Conservation (phyloP, 306 rosid genomes). For the Lagenaria siceraria region DNA sequence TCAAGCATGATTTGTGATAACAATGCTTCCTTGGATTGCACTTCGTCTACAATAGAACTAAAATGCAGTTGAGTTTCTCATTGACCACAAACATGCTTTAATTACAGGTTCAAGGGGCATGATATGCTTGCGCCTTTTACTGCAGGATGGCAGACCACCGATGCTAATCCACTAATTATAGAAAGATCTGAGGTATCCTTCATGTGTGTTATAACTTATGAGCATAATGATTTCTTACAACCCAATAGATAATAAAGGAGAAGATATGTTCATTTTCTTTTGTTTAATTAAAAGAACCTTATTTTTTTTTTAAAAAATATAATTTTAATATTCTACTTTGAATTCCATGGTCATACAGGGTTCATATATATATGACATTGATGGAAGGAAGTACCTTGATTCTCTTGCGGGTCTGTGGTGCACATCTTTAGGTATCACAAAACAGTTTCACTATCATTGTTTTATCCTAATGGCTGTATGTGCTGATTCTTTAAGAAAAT, state of each 20-base stretch:
- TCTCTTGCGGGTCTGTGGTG: constrained; percentile 95
- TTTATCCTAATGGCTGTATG: background rate
- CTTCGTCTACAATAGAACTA: background rate
- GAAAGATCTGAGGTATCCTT: constrained; percentile 63
- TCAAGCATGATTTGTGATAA: background rate
- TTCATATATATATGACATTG: constrained; percentile 66
- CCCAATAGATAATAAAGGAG: background rate
- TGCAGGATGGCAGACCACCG: constrained; percentile 67
- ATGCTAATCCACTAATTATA: constrained; percentile 56
- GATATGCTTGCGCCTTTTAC: constrained; percentile 98
- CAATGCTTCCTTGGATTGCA: background rate
- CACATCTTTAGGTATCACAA: constrained; percentile 43
- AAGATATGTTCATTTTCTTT: background rate
- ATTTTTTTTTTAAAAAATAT: no score
- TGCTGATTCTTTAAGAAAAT: background rate
- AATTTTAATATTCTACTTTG: background rate
- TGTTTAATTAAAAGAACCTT: background rate
- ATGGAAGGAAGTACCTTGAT: constrained; percentile 87
- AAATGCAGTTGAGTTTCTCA: background rate
- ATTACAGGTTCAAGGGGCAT: constrained; percentile 65
- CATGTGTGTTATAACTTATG: background rate
- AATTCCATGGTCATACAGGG: constrained; percentile 44
- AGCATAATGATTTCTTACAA: background rate
- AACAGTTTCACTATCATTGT: background rate
- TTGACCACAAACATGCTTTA: constrained; percentile 8